Base-by-base conservation (phyloP, 2,329 filamentous ascomycete genomes). In the Apiospora saccharicola region DNA sequence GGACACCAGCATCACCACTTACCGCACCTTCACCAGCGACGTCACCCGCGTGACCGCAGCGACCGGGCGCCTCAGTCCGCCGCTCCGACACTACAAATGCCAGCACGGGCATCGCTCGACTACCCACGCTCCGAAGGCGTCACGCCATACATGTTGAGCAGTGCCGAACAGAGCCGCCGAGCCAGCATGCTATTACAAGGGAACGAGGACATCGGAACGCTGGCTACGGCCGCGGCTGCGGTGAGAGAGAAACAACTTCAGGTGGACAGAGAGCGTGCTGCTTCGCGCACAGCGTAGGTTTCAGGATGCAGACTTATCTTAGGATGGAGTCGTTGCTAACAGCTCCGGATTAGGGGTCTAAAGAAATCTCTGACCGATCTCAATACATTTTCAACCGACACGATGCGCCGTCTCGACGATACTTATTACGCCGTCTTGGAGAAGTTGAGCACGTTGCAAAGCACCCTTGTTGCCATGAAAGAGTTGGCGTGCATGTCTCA, bases 351-450 rank as follows among this genome's bases (percentile, higher is more conserved):
- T 75, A 90, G 89, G 72, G 86, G 85, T 68, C 77, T 91, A 26
- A 85, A 84, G 74, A 86, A 86, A 71, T 86, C 88, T 4, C 82
- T 91, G 0, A 78, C 80, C 34, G 84, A 87, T 68, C 85, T 95
- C 14, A 87, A 87, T 76, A 83, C 86, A 44, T 87, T 91, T 79
- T 92, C 92, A 30, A 86, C 90, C 71, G 82, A 86, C 30, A 90
- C 91, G 34, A 93, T 91, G 22, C 86, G 88, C 73, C 88, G 88
- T 46, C 88, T 96, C 57, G 93, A 95, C 79, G 89, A 92, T 72
- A 91, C 91, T 3, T 95, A 95, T 82, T 93, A 93, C 75, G 89
- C 90, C 0, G 88, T 95, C 13, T 85, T 94, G 43, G 91, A 94
- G 79, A 93, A 92, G 78, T 86, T 93, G 68, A 87, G 87, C 69